Evolutionary conservation across 306 rosid species (phyloP).

Genomic region (Mucuna pruriens): DNA sequence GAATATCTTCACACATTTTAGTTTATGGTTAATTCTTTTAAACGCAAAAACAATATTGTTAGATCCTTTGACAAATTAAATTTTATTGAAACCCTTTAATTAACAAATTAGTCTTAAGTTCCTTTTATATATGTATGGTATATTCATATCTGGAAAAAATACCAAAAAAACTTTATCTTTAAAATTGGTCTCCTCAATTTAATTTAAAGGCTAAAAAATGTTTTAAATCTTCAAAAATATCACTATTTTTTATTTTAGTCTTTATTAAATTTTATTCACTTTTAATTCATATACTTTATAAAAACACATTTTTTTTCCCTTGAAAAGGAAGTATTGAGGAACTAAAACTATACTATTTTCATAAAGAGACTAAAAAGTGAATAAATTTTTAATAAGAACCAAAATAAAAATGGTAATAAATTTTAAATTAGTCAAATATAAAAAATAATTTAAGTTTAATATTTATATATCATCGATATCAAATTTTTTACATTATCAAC

Average conservation of each 20-base stretch:
- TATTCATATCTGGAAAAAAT: background rate
- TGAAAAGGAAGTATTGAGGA: too few relatives aligned
- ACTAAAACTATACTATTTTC: too few relatives aligned
- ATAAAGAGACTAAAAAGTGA: too few relatives aligned
- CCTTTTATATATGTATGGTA: background rate
- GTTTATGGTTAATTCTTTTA: background rate
- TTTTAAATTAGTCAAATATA: background rate
- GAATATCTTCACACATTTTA: background rate
- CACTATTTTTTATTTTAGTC: too few relatives aligned
- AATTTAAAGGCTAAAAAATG: too few relatives aligned
- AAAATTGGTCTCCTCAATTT: background rate
- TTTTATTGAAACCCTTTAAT: background rate
- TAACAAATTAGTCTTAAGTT: background rate
- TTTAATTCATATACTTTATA: too few relatives aligned
- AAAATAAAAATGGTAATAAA: too few relatives aligned
- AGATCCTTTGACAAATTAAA: background rate
- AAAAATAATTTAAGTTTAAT: background rate
- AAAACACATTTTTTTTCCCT: too few relatives aligned
- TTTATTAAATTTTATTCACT: too few relatives aligned
- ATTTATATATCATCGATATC: background rate
- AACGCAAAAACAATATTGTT: background rate
- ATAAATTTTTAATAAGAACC: too few relatives aligned
- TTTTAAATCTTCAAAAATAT: too few relatives aligned
- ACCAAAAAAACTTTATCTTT: background rate
- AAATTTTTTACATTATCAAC: background rate